Conservation (phyloP, 2,329 filamentous ascomycete genomes). For the Penicillium sp. region DNA sequence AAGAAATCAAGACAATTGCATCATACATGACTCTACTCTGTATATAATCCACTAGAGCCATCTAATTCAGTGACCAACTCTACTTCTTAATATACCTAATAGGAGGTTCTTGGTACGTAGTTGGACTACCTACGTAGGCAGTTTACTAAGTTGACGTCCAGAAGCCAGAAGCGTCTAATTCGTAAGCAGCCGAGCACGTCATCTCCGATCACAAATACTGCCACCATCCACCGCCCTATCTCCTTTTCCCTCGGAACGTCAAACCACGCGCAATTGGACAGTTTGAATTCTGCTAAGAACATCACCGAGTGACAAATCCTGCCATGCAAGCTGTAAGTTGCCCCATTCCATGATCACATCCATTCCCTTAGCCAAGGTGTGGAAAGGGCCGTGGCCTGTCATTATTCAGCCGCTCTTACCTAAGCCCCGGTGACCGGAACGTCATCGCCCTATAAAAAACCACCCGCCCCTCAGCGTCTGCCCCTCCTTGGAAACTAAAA, state of each 20-base stretch:
- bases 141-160: not conserved
- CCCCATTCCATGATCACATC: not conserved
- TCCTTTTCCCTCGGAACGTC: constrained; percentile 18
- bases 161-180: constrained; percentile 22
- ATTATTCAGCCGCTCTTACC: constrained; percentile 29
- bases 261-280: constrained; percentile 12
- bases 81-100: too few species aligned
- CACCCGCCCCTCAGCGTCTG: constrained; percentile 19
- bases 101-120: too few species aligned
- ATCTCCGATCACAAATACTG: constrained; percentile 18
- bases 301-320: constrained; percentile 8
- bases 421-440: constrained; percentile 22
- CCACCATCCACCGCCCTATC: constrained; percentile 12
- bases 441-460: constrained; percentile 33
- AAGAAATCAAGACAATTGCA: not conserved
- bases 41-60: not conserved
- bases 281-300: constrained; percentile 1
- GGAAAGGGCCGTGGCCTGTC: not conserved
- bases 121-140: too few species aligned
- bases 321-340: constrained; percentile 20
- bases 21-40: not conserved
- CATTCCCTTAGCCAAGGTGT: not conserved
- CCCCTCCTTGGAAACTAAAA: constrained; percentile 15
- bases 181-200: constrained; percentile 35
- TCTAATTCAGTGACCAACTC: not conserved